These are phyloP conservation scores for Euphorbia celastroides DNA, from an alignment of 441 rosid species.

Conservation along the genomic window DNA sequence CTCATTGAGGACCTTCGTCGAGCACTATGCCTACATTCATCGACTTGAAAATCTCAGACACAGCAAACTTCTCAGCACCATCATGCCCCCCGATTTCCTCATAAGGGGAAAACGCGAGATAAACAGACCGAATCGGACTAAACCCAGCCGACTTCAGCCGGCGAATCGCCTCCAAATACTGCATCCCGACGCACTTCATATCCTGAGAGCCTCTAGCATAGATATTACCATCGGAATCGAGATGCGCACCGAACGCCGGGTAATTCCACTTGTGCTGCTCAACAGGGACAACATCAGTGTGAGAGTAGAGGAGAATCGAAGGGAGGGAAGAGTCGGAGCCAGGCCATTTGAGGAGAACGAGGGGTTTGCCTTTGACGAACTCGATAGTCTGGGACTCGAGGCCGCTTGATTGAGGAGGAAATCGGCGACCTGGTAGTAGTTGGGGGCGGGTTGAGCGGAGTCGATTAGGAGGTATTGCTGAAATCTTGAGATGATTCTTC, in stretches of 20 bases:
- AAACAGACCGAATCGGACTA: slow-evolving; percentile 60
- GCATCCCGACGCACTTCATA: slow-evolving; percentile 97
- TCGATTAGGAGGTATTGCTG: slow-evolving; percentile 79
- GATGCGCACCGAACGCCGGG: slow-evolving; percentile 66
- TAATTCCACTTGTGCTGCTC: slow-evolving; percentile 76
- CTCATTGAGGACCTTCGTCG: slow-evolving; percentile 62
- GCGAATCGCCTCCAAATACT: slow-evolving; percentile 87
- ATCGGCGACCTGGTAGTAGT: slow-evolving; percentile 48
- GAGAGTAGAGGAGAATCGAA: slow-evolving; percentile 77
- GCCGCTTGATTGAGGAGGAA: slow-evolving; percentile 58
- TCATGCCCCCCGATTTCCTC: slow-evolving; percentile 94
- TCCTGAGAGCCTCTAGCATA: slow-evolving; percentile 95
- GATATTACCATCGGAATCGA: slow-evolving; percentile 67
- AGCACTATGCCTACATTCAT: slow-evolving; percentile 75
- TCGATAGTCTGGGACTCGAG: slow-evolving; percentile 56
- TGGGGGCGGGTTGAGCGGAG: slow-evolving; percentile 80
- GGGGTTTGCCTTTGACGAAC: slow-evolving; percentile 58
- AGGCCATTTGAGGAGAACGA: slow-evolving; percentile 68
- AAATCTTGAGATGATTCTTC: slow-evolving; percentile 52
- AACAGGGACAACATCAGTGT: slow-evolving; percentile 89
- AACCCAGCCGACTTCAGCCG: slow-evolving; percentile 54
- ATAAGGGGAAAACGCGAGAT: slow-evolving; percentile 75
- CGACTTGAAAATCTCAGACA: slow-evolving; percentile 49
- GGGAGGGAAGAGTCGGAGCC: slow-evolving; percentile 66
- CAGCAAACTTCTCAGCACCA: slow-evolving; percentile 67